Percentiles rank a stretch among this genome's conserved stretches.
These are phyloP conservation scores for Trametes sanguinea DNA, from an alignment of 768 basidiomycete genomes.

Conservation along the genomic window DNA sequence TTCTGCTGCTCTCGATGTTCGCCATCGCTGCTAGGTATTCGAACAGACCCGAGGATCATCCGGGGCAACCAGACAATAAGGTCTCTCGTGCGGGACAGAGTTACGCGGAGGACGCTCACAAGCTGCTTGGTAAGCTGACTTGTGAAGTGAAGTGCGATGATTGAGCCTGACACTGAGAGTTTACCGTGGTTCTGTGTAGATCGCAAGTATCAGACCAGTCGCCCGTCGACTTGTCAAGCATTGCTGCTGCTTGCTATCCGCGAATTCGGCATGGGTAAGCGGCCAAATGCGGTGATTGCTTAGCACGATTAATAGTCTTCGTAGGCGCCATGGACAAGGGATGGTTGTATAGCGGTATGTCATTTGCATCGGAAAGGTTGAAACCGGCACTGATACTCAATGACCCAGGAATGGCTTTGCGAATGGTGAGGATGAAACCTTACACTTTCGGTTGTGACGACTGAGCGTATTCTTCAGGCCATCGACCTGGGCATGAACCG, in stretches of 20 bases:
- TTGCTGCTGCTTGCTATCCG: conserved; percentile 78
- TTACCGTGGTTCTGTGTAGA: conserved; percentile 38
- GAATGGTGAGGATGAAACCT: conserved; percentile 53
- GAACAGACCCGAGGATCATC: conserved; percentile 43
- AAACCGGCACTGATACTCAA: not conserved
- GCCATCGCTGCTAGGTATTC: conserved; percentile 77
- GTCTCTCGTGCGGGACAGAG: conserved; percentile 72
- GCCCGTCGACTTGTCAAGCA: conserved; percentile 79
- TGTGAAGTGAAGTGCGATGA: not conserved
- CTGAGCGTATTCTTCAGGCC: conserved; percentile 47
- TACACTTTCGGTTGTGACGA: not conserved
- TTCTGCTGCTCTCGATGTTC: conserved; percentile 80
- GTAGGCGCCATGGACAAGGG: conserved; percentile 74
- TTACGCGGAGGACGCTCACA: conserved; percentile 63
- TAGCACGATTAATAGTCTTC: not conserved
- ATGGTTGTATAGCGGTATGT: conserved; percentile 74
- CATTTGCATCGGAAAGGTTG: not conserved
- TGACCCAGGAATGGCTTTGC: conserved; percentile 55
- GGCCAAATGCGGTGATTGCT: not conserved
- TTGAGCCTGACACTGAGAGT: conserved; percentile 31
- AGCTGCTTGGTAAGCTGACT: conserved; percentile 55
- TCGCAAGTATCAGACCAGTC: conserved; percentile 63
- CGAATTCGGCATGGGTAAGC: conserved; percentile 79
- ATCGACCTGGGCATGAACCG: conserved; percentile 82
- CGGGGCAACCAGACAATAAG: conserved; percentile 43